phyloP scores from a whole-genome alignment of 148 eudicot species.

The Arbutus unedo region DNA sequence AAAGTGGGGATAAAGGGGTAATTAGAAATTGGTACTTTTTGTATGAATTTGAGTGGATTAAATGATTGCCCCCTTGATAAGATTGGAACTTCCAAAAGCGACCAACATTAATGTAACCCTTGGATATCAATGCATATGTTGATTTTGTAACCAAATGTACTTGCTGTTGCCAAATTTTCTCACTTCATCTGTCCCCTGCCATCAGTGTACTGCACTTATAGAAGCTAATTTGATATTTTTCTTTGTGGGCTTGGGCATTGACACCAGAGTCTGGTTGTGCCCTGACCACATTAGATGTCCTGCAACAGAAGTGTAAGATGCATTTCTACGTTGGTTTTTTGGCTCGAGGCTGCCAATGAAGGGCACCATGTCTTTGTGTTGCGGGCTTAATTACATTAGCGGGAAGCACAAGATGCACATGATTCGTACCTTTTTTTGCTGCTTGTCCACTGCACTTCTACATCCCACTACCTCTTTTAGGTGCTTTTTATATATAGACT shows the following conservation, averaged over 20 bases:
- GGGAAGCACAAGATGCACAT: not conserved
- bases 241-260: too few relatives aligned
- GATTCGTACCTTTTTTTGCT: not conserved
- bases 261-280: too few relatives aligned
- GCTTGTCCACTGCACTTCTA: not conserved
- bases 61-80: not conserved
- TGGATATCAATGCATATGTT: not conserved
- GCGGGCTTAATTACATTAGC: not conserved
- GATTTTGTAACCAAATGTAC: not conserved
- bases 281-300: too few relatives aligned
- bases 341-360: not conserved
- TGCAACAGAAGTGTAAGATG: too few relatives aligned
- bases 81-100: not conserved
- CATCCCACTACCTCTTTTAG: not conserved
- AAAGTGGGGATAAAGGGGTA: not conserved
- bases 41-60: not conserved
- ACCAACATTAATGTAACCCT: not conserved
- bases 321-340: not conserved
- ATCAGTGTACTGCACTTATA: too few relatives aligned
- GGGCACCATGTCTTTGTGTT: not conserved
- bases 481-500: not conserved
- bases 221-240: too few relatives aligned
- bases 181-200: not conserved
- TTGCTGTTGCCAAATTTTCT: not conserved
- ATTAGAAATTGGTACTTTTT: not conserved